Evolutionary conservation across 2,329 filamentous ascomycete genomes (phyloP).

Genomic region (Penicillium brasilianum): DNA sequence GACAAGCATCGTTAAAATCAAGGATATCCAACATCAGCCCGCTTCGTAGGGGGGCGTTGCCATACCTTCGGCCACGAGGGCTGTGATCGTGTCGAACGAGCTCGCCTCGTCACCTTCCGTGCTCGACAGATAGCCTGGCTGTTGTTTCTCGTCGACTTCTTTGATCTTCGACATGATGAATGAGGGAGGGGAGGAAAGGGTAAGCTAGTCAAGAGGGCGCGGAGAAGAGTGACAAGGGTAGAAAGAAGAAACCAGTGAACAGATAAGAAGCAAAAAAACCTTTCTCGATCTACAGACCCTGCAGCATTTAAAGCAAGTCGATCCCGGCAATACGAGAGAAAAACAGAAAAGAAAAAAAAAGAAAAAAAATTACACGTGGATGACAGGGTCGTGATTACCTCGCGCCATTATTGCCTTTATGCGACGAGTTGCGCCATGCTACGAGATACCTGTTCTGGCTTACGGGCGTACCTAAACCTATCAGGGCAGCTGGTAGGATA

Average conservation of each 20-base stretch:
- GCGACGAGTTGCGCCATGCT: not conserved
- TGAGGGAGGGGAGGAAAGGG: not conserved
- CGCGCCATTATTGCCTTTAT: not conserved
- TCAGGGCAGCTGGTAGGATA: not conserved
- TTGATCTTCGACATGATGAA: slow-evolving; percentile 13
- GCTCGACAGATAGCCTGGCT: slow-evolving; percentile 16
- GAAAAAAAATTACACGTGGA: not conserved
- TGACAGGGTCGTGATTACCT: not conserved
- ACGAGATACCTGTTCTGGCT: not conserved
- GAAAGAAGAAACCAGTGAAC: not conserved
- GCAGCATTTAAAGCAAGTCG: slow-evolving; percentile 1
- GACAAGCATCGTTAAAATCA: not conserved
- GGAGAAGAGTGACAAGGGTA: not conserved
- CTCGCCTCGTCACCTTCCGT: slow-evolving; percentile 18
- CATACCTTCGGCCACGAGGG: slow-evolving; percentile 30
- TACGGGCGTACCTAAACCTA: not conserved
- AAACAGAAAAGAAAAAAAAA: not conserved
- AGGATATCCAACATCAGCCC: not conserved
- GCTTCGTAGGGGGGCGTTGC: not conserved
- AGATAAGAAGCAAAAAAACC: not conserved
- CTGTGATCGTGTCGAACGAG: slow-evolving; percentile 27
- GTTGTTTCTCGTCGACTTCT: slow-evolving; percentile 21
- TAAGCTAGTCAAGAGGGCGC: not conserved
- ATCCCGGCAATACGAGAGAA: not conserved
- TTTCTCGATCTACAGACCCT: not conserved